Evolutionary conservation across 352 stramenopile genomes (phyloP).

Genomic region (Phytopythium sindhum): DNA sequence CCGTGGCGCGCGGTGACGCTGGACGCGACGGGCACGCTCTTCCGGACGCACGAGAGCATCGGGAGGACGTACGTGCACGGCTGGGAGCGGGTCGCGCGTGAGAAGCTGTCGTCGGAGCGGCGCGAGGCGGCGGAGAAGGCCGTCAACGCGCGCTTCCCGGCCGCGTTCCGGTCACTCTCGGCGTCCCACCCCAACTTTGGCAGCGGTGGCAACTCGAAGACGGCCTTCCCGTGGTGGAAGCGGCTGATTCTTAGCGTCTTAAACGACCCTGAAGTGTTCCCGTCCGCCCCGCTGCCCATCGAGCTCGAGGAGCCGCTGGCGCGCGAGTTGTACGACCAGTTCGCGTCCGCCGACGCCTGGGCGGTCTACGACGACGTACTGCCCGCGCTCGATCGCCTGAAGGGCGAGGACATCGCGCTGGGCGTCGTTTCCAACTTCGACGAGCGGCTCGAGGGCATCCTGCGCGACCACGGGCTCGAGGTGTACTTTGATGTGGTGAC

Average conservation of each 20-base stretch:
- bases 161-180: slow-evolving; percentile 32
- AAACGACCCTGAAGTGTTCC: slow-evolving; percentile 12
- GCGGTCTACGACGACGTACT: slow-evolving; percentile 52
- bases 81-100: slow-evolving; percentile 29
- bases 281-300: slow-evolving; percentile 5
- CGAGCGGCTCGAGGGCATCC: slow-evolving; percentile 49
- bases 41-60: slow-evolving; percentile 41
- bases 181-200: slow-evolving; percentile 52
- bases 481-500: slow-evolving; percentile 53
- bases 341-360: slow-evolving; percentile 47
- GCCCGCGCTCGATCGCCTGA: slow-evolving; percentile 36
- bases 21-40: slow-evolving; percentile 72
- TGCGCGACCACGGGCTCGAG: slow-evolving; percentile 38
- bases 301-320: slow-evolving; percentile 36
- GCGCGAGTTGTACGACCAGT: slow-evolving; percentile 50
- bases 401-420: slow-evolving; percentile 20
- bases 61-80: slow-evolving; percentile 48
- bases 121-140: slow-evolving; percentile 13
- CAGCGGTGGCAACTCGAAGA: slow-evolving; percentile 1
- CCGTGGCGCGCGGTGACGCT: slow-evolving; percentile 38
- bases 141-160: slow-evolving; percentile 33
- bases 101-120: slow-evolving; percentile 21
- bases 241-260: slow-evolving; percentile 49
- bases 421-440: slow-evolving; percentile 83
- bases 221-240: slow-evolving; percentile 52